A percentile compares a stretch with the other conserved stretches of the same genome.
Evolutionary conservation across 1,139 yeast genomes (phyloP).

Genomic region (Kodamaea anthophila): DNA sequence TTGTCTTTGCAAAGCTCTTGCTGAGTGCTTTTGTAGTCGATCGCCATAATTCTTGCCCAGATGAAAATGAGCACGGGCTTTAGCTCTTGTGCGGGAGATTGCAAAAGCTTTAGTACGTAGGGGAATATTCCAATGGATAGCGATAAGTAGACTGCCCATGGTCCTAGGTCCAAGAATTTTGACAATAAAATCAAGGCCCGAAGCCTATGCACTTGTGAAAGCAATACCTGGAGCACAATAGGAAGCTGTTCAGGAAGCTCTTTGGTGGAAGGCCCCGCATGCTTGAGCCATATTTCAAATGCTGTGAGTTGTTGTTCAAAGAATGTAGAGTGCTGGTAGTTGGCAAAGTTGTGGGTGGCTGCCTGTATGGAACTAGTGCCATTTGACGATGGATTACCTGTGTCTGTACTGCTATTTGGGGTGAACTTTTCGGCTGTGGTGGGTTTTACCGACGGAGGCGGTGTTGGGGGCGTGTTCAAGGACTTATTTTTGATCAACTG

Average conservation of each 20-base stretch:
- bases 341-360: slow-evolving; percentile 25
- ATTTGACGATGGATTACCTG: too few relatives aligned
- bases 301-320: slow-evolving; percentile 96
- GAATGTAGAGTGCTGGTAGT: slow-evolving; percentile 84
- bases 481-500: slow-evolving; percentile 46
- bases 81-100: slow-evolving; percentile 92
- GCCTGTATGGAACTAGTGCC: slow-evolving; percentile 4
- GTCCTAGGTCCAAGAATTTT: slow-evolving; percentile 86
- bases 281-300: slow-evolving; percentile 91
- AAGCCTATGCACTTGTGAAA: slow-evolving; percentile 90
- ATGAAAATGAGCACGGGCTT: slow-evolving; percentile 92
- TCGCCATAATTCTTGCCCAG: slow-evolving; percentile 98
- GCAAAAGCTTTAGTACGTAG: slow-evolving; percentile 81
- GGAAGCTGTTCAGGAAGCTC: slow-evolving; percentile 95
- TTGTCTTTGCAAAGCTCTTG: slow-evolving; percentile 87
- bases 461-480: slow-evolving; percentile 9
- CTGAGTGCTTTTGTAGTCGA: slow-evolving; percentile 84
- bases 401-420: background rate
- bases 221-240: slow-evolving; percentile 81
- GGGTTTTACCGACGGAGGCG: slow-evolving; percentile 2
- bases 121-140: slow-evolving; percentile 94
- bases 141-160: slow-evolving; percentile 95
- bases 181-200: slow-evolving; percentile 82
- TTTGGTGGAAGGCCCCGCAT: slow-evolving; percentile 71
- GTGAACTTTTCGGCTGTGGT: background rate